These are phyloP conservation scores for Leishmania braziliensis DNA, from an alignment of 208 protist species.

Conservation along the genomic window DNA sequence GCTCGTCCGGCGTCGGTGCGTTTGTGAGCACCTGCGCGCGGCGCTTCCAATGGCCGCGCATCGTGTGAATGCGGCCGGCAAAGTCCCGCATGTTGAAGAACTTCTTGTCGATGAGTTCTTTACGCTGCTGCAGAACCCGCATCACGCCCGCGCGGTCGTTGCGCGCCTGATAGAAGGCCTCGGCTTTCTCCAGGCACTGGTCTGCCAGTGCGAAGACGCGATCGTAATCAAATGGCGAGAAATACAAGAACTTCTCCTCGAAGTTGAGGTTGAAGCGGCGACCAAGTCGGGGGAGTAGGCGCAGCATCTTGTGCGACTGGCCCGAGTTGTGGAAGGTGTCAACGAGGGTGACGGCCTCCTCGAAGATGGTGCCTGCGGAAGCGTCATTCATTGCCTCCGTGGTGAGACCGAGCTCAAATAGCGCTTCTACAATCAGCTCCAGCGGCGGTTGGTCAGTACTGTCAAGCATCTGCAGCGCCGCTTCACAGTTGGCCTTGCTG, in stretches of 20 bases:
- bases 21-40: slow-evolving; percentile 74
- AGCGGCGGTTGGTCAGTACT: slow-evolving; percentile 46
- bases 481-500: slow-evolving; percentile 63
- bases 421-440: slow-evolving; percentile 83
- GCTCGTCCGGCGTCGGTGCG: slow-evolving; percentile 84
- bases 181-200: slow-evolving; percentile 80
- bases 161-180: slow-evolving; percentile 48
- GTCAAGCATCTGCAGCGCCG: slow-evolving; percentile 75
- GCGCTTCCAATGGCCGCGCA: slow-evolving; percentile 89
- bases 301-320: slow-evolving; percentile 86
- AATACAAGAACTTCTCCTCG: slow-evolving; percentile 92
- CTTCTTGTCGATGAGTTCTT: slow-evolving; percentile 88
- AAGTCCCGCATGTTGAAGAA: slow-evolving; percentile 93
- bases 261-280: slow-evolving; percentile 87
- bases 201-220: slow-evolving; percentile 84
- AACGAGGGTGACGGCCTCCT: slow-evolving; percentile 75
- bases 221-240: slow-evolving; percentile 89
- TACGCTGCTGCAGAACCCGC: slow-evolving; percentile 76
- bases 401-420: slow-evolving; percentile 83
- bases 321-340: slow-evolving; percentile 82
- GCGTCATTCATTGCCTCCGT: slow-evolving; percentile 47
- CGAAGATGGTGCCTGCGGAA: slow-evolving; percentile 61
- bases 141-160: slow-evolving; percentile 58
- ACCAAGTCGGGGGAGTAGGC: slow-evolving; percentile 77
- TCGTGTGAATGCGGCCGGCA: slow-evolving; percentile 88